phyloP scores from a whole-genome alignment of 305 asterid genomes.

The Euphrasia arctica region DNA sequence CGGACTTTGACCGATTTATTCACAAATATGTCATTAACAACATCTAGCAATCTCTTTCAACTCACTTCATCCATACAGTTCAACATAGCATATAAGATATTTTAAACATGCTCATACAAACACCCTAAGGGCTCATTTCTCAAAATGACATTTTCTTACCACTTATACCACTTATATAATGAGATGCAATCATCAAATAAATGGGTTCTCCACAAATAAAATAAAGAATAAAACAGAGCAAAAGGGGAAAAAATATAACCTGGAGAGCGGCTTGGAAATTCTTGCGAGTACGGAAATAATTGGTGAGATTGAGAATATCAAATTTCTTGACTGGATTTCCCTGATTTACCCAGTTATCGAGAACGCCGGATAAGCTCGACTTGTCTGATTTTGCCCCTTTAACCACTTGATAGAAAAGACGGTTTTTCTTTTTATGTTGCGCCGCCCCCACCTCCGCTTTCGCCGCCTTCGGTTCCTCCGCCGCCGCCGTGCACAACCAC shows the following conservation, averaged over 20 bases:
- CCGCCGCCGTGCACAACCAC: constrained; percentile 5
- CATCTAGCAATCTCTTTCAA: not conserved
- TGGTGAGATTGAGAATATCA: not conserved
- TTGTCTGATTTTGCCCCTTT: constrained; percentile 27
- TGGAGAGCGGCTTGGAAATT: constrained; percentile 31
- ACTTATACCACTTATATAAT: too few species aligned
- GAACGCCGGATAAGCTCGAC: constrained; percentile 28
- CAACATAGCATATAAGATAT: not conserved
- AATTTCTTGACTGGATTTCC: not conserved
- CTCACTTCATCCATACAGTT: not conserved
- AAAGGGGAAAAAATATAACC: constrained; percentile 30
- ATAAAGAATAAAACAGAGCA: not conserved
- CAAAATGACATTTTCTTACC: not conserved
- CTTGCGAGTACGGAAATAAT: constrained; percentile 10
- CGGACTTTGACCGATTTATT: not conserved
- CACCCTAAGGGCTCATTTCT: not conserved
- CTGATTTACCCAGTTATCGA: constrained; percentile 37
- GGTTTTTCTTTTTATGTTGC: not conserved
- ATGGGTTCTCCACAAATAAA: not conserved
- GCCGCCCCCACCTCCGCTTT: not conserved
- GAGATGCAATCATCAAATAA: not conserved
- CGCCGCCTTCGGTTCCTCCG: not conserved
- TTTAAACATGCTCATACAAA: not conserved
- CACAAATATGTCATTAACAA: not conserved
- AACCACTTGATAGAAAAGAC: constrained; percentile 20